Percentiles rank a stretch among this genome's conserved stretches.
Evolutionary conservation across 768 basidiomycete species (phyloP).

Genomic region (Fomitopsis pulvina): DNA sequence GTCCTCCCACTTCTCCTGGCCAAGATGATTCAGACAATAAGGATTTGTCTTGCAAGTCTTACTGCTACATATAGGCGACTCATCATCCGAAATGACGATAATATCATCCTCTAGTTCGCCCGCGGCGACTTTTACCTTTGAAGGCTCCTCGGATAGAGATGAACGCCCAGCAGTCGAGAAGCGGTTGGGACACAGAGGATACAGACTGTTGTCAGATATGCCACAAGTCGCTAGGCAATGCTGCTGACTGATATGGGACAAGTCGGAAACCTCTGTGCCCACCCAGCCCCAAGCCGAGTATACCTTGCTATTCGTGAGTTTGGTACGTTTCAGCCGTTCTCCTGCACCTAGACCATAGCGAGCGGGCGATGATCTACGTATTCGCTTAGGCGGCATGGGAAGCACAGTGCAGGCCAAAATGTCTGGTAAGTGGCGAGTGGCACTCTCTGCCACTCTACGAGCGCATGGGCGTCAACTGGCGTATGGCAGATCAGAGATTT

Average conservation of each 20-base stretch:
- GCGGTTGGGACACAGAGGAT: slow-evolving; percentile 54
- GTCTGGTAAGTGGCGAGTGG: too few relatives aligned
- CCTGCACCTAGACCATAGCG: slow-evolving; percentile 47
- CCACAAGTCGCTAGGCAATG: slow-evolving; percentile 67
- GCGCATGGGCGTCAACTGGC: too few relatives aligned
- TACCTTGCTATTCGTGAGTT: slow-evolving; percentile 34
- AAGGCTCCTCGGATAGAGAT: slow-evolving; percentile 7
- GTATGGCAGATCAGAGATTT: too few relatives aligned
- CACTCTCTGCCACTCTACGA: too few relatives aligned
- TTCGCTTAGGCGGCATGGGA: slow-evolving; percentile 23
- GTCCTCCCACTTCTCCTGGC: slow-evolving; percentile 76
- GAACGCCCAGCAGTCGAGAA: slow-evolving; percentile 28
- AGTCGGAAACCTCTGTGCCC: slow-evolving; percentile 49
- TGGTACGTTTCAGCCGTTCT: slow-evolving; percentile 54
- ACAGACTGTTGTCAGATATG: slow-evolving; percentile 42
- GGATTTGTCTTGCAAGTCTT: slow-evolving; percentile 71
- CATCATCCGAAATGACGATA: slow-evolving; percentile 67
- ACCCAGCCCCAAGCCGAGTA: slow-evolving; percentile 78
- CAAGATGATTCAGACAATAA: slow-evolving; percentile 83
- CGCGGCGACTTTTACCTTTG: slow-evolving; percentile 10
- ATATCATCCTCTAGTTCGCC: slow-evolving; percentile 54
- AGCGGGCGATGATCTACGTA: slow-evolving; percentile 17
- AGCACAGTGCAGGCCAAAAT: background rate
- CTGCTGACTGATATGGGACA: slow-evolving; percentile 56
- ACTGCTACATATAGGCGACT: slow-evolving; percentile 47